A percentile compares a stretch with the other conserved stretches of the same genome.
Conservation (phyloP, 345 rosid species). For the Eucalyptus virginea region DNA sequence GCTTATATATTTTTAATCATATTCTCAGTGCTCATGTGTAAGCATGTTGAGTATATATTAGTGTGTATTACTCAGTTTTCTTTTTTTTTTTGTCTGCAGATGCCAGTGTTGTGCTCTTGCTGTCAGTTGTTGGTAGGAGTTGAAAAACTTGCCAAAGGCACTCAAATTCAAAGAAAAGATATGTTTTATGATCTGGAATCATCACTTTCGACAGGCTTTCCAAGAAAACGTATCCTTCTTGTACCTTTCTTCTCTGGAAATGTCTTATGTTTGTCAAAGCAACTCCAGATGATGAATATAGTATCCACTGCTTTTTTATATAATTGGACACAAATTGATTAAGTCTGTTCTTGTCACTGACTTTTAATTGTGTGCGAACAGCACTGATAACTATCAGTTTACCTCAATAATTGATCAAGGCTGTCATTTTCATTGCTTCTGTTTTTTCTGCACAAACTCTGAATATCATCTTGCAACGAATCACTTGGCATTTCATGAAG, state of each 20-base stretch:
- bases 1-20: not conserved
- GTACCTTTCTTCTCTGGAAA: not conserved
- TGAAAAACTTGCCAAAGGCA: slow-evolving; percentile 7
- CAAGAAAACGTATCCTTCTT: slow-evolving; percentile 57
- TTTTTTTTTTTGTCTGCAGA: slow-evolving; percentile 8
- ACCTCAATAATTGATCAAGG: not conserved
- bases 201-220: slow-evolving; percentile 28
- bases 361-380: not conserved
- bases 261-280: not conserved
- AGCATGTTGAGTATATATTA: not conserved
- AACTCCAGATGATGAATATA: not conserved
- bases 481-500: not conserved
- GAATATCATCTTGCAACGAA: not conserved
- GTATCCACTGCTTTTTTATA: not conserved
- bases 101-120: slow-evolving; percentile 24
- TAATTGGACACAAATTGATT: not conserved
- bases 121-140: slow-evolving; percentile 18
- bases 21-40: not conserved
- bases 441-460: not conserved
- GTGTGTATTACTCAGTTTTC: not conserved
- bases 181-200: slow-evolving; percentile 30
- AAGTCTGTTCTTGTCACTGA: not conserved
- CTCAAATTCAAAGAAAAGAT: slow-evolving; percentile 17
- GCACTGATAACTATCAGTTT: not conserved
- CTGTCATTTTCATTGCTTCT: not conserved